These are phyloP conservation scores for Antitrichia curtipendula DNA, from an alignment of 225 moss, liverwort and hornwort species.

Conservation along the genomic window DNA sequence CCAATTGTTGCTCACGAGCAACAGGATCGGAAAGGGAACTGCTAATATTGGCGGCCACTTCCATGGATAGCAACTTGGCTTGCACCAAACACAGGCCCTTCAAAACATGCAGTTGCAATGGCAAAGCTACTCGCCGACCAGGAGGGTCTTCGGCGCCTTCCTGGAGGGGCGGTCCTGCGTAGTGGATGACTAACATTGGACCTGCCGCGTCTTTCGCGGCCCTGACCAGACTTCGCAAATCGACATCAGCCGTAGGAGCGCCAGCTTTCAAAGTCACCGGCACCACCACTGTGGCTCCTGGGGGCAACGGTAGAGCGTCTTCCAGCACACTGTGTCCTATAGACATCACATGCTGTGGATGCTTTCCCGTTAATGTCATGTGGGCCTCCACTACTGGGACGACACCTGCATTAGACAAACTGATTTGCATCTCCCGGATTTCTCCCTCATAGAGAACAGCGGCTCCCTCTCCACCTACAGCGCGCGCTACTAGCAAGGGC, in stretches of 20 bases:
- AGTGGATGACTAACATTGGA: constrained; percentile 93
- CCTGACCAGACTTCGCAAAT: constrained; percentile 33
- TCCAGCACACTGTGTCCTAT: constrained; percentile 73
- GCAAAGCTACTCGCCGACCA: constrained; percentile 78
- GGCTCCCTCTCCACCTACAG: constrained; percentile 95
- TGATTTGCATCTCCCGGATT: constrained; percentile 86
- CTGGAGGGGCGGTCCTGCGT: constrained; percentile 60
- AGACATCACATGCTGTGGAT: constrained; percentile 80
- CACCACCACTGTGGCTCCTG: constrained; percentile 85
- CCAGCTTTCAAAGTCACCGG: constrained; percentile 91
- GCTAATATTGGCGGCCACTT: constrained; percentile 93
- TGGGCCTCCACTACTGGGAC: constrained; percentile 89
- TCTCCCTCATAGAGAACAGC: constrained; percentile 96
- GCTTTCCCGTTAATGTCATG: constrained; percentile 88
- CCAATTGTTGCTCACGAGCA: constrained; percentile 15
- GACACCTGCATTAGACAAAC: constrained; percentile 86
- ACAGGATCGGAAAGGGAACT: constrained; percentile 63
- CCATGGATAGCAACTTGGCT: constrained; percentile 89
- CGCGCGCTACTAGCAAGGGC: constrained; percentile 80
- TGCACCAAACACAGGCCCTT: constrained; percentile 82
- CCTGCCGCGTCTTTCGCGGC: constrained; percentile 53
- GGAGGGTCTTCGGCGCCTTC: constrained; percentile 62
- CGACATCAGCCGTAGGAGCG: constrained; percentile 72
- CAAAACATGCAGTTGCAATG: constrained; percentile 83
- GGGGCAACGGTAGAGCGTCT: constrained; percentile 68